Conservation (phyloP, 345 rosid species). For the Linum trigynum region DNA sequence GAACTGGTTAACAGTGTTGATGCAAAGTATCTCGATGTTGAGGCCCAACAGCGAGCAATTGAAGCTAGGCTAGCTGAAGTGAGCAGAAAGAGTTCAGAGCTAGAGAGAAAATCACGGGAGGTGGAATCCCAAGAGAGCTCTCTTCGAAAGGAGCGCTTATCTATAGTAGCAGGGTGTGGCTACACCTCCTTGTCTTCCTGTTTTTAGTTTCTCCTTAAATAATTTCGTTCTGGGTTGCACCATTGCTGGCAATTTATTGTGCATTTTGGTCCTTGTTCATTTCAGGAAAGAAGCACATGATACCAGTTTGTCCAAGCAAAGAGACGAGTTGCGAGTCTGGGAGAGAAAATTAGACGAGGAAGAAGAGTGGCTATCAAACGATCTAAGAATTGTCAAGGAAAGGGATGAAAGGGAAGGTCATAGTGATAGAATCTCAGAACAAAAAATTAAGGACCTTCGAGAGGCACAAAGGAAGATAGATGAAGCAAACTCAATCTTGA, state of each 20-base stretch:
- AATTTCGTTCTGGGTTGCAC: not conserved
- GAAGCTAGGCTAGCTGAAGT: constrained; percentile 95
- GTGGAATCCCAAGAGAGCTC: constrained; percentile 60
- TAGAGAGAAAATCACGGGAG: constrained; percentile 65
- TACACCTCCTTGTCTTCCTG: not conserved
- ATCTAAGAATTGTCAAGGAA: constrained; percentile 58
- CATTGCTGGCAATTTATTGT: not conserved
- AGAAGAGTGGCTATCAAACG: constrained; percentile 66
- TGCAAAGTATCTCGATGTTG: constrained; percentile 79
- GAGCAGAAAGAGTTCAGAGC: constrained; percentile 73
- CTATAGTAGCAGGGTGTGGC: constrained; percentile 55
- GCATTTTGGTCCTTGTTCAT: not conserved
- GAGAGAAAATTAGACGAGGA: constrained; percentile 76
- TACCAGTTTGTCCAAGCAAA: constrained; percentile 57
- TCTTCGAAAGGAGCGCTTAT: constrained; percentile 60
- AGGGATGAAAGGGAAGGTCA: constrained; percentile 90
- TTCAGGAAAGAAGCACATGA: constrained; percentile 74
- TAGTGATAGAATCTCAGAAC: constrained; percentile 53
- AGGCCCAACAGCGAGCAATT: constrained; percentile 61
- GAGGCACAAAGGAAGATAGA: constrained; percentile 65
- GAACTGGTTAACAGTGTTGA: constrained; percentile 67
- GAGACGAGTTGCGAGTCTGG: constrained; percentile 93
- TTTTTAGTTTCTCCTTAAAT: not conserved
- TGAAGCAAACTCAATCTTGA: constrained; percentile 45
- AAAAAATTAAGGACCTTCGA: constrained; percentile 71